These are phyloP conservation scores for Oryza officinalis DNA, from an alignment of 176 grass and related monocot species.

Conservation along the genomic window DNA sequence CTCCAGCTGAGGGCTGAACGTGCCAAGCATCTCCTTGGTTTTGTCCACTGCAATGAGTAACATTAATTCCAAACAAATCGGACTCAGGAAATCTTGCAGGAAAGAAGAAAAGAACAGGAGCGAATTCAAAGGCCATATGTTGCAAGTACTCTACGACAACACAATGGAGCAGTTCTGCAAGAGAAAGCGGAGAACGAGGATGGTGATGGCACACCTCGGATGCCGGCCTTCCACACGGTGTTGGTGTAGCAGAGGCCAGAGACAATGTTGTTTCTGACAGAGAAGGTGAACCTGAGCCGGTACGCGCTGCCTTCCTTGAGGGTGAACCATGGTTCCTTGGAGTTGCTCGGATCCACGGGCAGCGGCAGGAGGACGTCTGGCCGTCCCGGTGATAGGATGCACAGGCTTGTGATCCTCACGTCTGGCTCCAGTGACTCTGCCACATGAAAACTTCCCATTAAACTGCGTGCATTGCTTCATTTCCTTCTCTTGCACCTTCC, in stretches of 20 bases:
- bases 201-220: slow-evolving; percentile 38
- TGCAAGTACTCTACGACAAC: background rate
- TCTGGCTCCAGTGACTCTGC: slow-evolving; percentile 82
- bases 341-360: slow-evolving; percentile 53
- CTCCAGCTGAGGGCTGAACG: slow-evolving; percentile 91
- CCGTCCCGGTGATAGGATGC: slow-evolving; percentile 65
- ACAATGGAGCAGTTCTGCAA: background rate
- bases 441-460: background rate
- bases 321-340: slow-evolving; percentile 86
- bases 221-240: slow-evolving; percentile 90
- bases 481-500: background rate
- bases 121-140: background rate
- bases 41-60: background rate
- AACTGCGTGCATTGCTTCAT: background rate
- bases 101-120: background rate
- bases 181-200: background rate
- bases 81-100: background rate
- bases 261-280: slow-evolving; percentile 89
- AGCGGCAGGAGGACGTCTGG: slow-evolving; percentile 71
- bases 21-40: slow-evolving; percentile 88
- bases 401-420: slow-evolving; percentile 86
- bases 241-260: slow-evolving; percentile 93
- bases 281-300: slow-evolving; percentile 93
- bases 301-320: slow-evolving; percentile 86
- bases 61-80: background rate